phyloP scores from a whole-genome alignment of 352 stramenopile genomes.

The Phytophthora agathidicida region DNA sequence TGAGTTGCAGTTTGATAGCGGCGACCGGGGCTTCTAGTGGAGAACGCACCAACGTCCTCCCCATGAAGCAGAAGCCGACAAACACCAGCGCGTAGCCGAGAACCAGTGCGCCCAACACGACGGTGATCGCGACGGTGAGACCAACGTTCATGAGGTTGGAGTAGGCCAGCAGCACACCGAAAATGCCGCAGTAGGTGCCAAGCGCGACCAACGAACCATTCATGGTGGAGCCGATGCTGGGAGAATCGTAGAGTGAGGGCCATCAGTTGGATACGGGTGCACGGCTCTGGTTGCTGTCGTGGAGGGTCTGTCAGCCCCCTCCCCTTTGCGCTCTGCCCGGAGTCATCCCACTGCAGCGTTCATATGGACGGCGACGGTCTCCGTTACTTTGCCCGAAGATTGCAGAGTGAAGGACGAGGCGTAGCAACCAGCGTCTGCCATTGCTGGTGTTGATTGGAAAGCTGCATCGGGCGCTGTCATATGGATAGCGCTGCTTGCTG shows the following conservation, averaged over 20 bases:
- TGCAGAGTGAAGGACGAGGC: too few species aligned
- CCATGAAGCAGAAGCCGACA: slow-evolving; percentile 26
- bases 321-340: not conserved
- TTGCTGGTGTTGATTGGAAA: too few species aligned
- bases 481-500: too few species aligned
- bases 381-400: not conserved
- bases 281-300: slow-evolving; percentile 17
- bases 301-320: slow-evolving; percentile 7
- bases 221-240: slow-evolving; percentile 4
- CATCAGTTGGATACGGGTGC: too few species aligned
- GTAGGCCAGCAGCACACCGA: slow-evolving; percentile 23
- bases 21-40: slow-evolving; percentile 22
- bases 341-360: slow-evolving; percentile 8
- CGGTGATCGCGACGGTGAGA: slow-evolving; percentile 8
- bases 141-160: slow-evolving; percentile 24
- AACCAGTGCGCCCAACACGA: not conserved
- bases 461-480: too few species aligned
- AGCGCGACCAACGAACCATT: slow-evolving; percentile 20
- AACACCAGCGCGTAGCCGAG: slow-evolving; percentile 19
- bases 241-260: slow-evolving; percentile 18
- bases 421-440: too few species aligned
- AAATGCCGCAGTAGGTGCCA: slow-evolving; percentile 19
- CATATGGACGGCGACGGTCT: slow-evolving; percentile 14
- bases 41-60: slow-evolving; percentile 20
- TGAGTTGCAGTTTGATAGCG: slow-evolving; percentile 26